Percentiles rank a stretch among this genome's conserved stretches.
phyloP scores from a whole-genome alignment of 1,139 yeast species.

The Hyphopichia khmerensis region DNA sequence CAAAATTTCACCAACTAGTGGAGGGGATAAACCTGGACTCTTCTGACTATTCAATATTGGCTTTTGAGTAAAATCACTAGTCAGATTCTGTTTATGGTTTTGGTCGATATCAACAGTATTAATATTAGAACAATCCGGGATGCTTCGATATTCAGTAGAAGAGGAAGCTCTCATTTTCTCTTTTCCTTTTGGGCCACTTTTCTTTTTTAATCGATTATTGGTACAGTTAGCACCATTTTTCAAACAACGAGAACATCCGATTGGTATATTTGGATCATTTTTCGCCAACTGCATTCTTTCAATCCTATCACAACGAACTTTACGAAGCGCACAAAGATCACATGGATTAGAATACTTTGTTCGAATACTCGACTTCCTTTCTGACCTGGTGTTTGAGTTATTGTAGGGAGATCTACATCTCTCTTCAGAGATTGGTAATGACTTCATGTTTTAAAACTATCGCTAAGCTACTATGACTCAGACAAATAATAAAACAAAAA shows the following conservation, averaged over 20 bases:
- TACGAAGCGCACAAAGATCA: constrained; percentile 41
- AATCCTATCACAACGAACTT: constrained; percentile 33
- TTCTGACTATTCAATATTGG: neutral
- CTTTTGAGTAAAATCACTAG: too few relatives aligned
- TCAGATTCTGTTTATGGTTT: too few relatives aligned
- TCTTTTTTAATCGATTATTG: constrained; percentile 32
- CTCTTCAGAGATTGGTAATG: too few relatives aligned
- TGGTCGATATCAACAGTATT: too few relatives aligned
- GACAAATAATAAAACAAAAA: too few relatives aligned
- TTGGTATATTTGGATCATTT: neutral
- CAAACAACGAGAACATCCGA: constrained; percentile 31
- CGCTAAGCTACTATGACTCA: too few relatives aligned
- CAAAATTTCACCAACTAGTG: neutral
- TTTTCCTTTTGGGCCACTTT: constrained; percentile 38
- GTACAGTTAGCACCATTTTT: constrained; percentile 37
- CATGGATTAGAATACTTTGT: constrained; percentile 24
- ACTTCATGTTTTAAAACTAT: too few relatives aligned
- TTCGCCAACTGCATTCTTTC: constrained; percentile 18
- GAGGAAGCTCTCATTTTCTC: neutral
- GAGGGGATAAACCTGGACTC: neutral
- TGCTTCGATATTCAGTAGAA: too few relatives aligned
- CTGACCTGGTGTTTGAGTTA: too few relatives aligned
- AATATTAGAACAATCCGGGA: too few relatives aligned
- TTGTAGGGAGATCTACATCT: too few relatives aligned
- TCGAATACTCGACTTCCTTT: neutral